Evolutionary conservation across 495 filamentous ascomycete species (phyloP).

Genomic region (Saxispiralis lemnorum): DNA sequence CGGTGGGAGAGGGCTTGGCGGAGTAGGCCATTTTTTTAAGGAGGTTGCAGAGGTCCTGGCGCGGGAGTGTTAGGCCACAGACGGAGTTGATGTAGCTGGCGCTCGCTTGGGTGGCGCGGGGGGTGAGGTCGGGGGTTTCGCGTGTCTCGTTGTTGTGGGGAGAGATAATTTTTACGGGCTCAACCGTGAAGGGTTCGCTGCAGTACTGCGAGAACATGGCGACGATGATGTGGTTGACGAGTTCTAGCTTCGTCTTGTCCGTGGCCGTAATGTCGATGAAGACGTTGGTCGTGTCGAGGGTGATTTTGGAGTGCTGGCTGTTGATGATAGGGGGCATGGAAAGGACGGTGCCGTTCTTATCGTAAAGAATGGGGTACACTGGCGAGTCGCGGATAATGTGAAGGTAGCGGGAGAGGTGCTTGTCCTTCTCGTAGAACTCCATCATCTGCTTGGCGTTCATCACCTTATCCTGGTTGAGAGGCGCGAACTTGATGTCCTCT

Average conservation of each 20-base stretch:
- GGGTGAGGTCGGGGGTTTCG: conserved; percentile 58
- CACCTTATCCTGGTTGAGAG: conserved; percentile 73
- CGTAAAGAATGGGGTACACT: conserved; percentile 92
- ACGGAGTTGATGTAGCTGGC: conserved; percentile 84
- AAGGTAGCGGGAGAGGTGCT: conserved; percentile 61
- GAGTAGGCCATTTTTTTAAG: conserved; percentile 72
- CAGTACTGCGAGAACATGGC: conserved; percentile 95
- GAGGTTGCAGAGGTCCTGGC: conserved; percentile 52
- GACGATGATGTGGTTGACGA: conserved; percentile 85
- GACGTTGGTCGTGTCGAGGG: conserved; percentile 69
- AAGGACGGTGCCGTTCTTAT: conserved; percentile 71
- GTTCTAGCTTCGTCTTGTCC: conserved; percentile 89
- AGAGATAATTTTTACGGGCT: conserved; percentile 80
- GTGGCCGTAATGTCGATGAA: conserved; percentile 97
- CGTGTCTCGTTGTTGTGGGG: conserved; percentile 74
- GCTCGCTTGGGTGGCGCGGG: conserved; percentile 60
- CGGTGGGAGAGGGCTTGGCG: conserved; percentile 48
- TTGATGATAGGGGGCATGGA: conserved; percentile 97
- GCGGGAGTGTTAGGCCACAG: conserved; percentile 59
- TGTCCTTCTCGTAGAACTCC: conserved; percentile 87
- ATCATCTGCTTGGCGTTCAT: conserved; percentile 84
- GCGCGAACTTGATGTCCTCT: conserved; percentile 78
- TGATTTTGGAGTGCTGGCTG: conserved; percentile 89
- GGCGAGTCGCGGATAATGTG: conserved; percentile 87
- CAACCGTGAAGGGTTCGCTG: conserved; percentile 73